Base-by-base conservation (phyloP, 306 rosid species). In the Chamaecrista fasciculata region DNA sequence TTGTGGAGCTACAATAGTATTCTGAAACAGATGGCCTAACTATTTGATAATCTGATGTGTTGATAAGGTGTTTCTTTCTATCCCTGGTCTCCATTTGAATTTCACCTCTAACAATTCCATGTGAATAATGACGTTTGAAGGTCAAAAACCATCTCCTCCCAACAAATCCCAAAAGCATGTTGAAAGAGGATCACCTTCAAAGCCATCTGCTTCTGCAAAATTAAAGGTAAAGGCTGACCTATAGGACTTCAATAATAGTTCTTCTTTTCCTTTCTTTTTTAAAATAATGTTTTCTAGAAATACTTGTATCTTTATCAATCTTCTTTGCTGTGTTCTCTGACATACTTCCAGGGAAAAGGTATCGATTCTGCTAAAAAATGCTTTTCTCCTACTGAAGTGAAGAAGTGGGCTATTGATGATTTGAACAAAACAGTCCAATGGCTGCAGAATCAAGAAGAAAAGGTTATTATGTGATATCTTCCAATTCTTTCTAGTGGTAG, bases 391-490 rank as follows among this genome's bases (percentile, higher is more conserved):
- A 84, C 80, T 50, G 73, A 82, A 80, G 86, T 88, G 70, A 91
- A 85, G 87, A 84, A 75, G 73, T 94, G 99, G 97, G 95, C 92
- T 37, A 37, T 73, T 37, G 73, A 84, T 37, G 99, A 94, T 80
- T 79, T 91, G 76, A 79, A 78, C 53, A 86, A 69, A 63, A 94
- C 96, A 11, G 73, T 88, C 67, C 80, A 79, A 47, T 94, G 98
- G 98, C 81, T 94, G 78, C 95, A 94, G 84, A 83, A 83, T 81
- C 98, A 88, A 83, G 98, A 94, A 78, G 97, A 90, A 81, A 86
- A 94, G 96, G 97, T 94, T 67, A 56, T 68, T 63, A 46, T 49
- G 47, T 6, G 36, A 40, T 60, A 5, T 53, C 16, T 48, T 62
- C 25, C 37, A n/a, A 20, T 26, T 65, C 8, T 58, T 53, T 23